These are phyloP conservation scores for Cutaneotrichosporon mucoides DNA, from an alignment of 1,284 basidiomycete species.

Conservation along the genomic window DNA sequence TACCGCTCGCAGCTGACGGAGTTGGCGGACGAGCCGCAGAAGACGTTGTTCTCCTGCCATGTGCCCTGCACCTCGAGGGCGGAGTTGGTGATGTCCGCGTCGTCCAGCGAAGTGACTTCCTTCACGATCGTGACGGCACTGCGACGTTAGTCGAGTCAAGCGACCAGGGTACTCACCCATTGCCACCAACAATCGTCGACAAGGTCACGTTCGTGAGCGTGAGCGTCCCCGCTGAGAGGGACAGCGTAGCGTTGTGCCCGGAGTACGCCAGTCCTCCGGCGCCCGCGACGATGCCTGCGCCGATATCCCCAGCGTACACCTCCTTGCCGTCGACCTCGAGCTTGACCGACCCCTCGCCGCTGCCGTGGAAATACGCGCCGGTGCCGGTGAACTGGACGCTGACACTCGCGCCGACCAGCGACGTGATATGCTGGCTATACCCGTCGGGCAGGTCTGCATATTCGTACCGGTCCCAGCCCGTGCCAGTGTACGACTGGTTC, in stretches of 20 bases:
- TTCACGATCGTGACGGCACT: not conserved
- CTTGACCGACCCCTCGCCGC: not conserved
- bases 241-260: not conserved
- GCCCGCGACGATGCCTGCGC: not conserved
- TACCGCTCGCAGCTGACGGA: not conserved
- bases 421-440: not conserved
- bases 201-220: not conserved
- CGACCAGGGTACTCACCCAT: not conserved
- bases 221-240: not conserved
- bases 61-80: not conserved
- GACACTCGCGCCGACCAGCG: not conserved
- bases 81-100: not conserved
- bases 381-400: conserved; percentile 2
- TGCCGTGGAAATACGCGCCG: conserved; percentile 3
- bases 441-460: not conserved
- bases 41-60: not conserved
- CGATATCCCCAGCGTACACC: not conserved
- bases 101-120: not conserved
- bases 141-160: not conserved
- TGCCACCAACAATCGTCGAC: not conserved
- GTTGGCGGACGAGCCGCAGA: not conserved
- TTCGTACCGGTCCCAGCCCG: not conserved
- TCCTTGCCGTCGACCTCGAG: not conserved
- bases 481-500: not conserved
- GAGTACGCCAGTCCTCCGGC: not conserved